Evolutionary conservation across 208 protist species (phyloP), one percentile per base, ranked within the genome.

Genomic region (Borovskyia barvae): DNA sequence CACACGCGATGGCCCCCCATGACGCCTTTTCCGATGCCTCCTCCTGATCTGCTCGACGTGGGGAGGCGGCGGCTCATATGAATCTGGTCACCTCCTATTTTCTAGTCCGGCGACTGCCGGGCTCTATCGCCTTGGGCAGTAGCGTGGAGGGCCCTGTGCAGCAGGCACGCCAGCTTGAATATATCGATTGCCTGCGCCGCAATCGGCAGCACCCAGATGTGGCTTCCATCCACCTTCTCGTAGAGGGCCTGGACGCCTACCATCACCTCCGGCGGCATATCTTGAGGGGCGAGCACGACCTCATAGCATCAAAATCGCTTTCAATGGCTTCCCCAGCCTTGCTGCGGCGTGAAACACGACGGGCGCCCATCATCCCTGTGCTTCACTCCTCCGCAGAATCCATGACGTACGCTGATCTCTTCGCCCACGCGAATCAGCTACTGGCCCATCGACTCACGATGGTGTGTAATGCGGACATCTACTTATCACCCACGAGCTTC

Each of bases 391-490:
- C 47, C 5, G 43, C 35, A 5, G 42, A 37, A 15, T 64, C 82
- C 59, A 82, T 84, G 4, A 64, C 70, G 35, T 95, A 95, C 62
- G 72, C 74, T 1, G 84, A 93, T 42, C 60, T 95, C 8, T 95
- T 95, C 51, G 17, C 52, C 3, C 51, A 87, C 47, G 89, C 85
- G 0, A 92, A 87, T 55, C 65, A 78, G 45, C 41, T 89, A 15
- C 68, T 91, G 5, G 33, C 48, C 0, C 69, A 72, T 14, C 40
- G 61, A 26, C 72, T 92, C 11, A 60, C 64, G 7, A 93, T 95
- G 89, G 65, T 95, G 40, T 92, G 84, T 65, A 95, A 95, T 66
- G 83, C 85, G 0, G 85, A 95, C 55, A 75, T 95, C 15, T 85
- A 88, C 62, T 60, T 93, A 9, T 79, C 80, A 6, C 56, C 53